phyloP scores from a whole-genome alignment of 345 rosid species.

The Arabis alpina region DNA sequence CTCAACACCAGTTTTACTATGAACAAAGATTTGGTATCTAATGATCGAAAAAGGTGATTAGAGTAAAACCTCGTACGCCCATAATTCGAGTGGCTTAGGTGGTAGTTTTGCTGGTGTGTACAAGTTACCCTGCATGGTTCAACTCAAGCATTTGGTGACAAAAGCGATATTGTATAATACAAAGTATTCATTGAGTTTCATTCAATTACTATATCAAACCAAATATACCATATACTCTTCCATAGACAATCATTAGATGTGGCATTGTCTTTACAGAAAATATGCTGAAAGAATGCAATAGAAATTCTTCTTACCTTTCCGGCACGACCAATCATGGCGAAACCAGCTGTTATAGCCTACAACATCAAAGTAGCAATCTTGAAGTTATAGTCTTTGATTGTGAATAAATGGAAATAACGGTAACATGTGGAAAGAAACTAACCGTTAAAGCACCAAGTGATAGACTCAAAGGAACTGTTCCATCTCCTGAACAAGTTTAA shows the following conservation, averaged over 20 bases:
- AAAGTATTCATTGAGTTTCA: not conserved
- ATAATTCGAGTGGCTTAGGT: conserved; percentile 82
- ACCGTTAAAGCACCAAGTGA: conserved; percentile 87
- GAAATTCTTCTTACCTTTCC: conserved; percentile 66
- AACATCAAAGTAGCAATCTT: conserved; percentile 20
- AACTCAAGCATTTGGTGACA: conserved; percentile 24
- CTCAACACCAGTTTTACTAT: conserved; percentile 7
- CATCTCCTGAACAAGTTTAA: conserved; percentile 72
- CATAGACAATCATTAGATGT: not conserved
- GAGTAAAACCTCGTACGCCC: conserved; percentile 80
- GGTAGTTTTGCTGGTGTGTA: conserved; percentile 81
- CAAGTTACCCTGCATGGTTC: conserved; percentile 61
- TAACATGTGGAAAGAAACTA: conserved; percentile 33
- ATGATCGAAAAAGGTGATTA: not conserved
- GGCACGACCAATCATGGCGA: conserved; percentile 82
- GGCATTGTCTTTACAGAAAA: not conserved
- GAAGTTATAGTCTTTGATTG: not conserved
- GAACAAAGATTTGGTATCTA: not conserved
- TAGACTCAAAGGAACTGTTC: conserved; percentile 73
- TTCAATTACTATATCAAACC: not conserved
- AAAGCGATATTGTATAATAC: not conserved
- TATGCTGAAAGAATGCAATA: conserved; percentile 16
- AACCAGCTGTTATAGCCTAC: conserved; percentile 87
- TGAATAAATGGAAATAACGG: conserved; percentile 6
- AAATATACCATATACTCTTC: conserved; percentile 20